Evolutionary conservation across 148 eudicot species (phyloP).

Genomic region (Silene uniflora): DNA sequence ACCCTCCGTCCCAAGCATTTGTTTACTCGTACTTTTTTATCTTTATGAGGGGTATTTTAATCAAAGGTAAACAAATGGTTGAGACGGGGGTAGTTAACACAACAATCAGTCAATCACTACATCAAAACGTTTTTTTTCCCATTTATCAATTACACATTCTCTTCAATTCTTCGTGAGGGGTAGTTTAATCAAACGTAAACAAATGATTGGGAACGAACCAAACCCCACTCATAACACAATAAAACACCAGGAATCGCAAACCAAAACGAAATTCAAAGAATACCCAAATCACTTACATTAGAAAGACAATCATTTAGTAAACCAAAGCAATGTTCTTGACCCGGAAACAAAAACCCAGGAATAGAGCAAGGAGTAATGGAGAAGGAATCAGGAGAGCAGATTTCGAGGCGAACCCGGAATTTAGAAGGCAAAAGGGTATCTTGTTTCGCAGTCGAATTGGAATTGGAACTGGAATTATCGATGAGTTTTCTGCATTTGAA

Average conservation of each 20-base stretch:
- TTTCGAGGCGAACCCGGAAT: constrained; percentile 71
- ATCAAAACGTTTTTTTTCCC: too few relatives aligned
- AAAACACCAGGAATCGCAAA: not conserved
- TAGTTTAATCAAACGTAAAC: not conserved
- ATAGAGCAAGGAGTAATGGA: constrained; percentile 42
- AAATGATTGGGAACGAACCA: not conserved
- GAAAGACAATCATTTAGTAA: constrained; percentile 46
- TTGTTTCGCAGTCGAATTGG: constrained; percentile 13
- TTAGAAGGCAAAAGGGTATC: constrained; percentile 26
- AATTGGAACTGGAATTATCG: not conserved
- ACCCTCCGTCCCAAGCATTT: too few relatives aligned
- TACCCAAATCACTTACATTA: constrained; percentile 38
- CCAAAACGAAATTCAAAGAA: not conserved
- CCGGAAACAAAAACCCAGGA: constrained; percentile 53
- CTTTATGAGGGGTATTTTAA: too few relatives aligned
- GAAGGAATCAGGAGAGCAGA: constrained; percentile 82
- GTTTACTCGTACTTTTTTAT: too few relatives aligned
- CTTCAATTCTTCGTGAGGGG: too few relatives aligned
- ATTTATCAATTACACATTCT: too few relatives aligned
- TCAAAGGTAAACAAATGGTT: too few relatives aligned
- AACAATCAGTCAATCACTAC: too few relatives aligned
- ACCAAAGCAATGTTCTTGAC: constrained; percentile 52
- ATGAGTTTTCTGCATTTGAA: constrained; percentile 60
- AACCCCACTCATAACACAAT: not conserved
- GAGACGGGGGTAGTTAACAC: too few relatives aligned